phyloP scores from a whole-genome alignment of 768 basidiomycete species.

The Roridomyces roridus region DNA sequence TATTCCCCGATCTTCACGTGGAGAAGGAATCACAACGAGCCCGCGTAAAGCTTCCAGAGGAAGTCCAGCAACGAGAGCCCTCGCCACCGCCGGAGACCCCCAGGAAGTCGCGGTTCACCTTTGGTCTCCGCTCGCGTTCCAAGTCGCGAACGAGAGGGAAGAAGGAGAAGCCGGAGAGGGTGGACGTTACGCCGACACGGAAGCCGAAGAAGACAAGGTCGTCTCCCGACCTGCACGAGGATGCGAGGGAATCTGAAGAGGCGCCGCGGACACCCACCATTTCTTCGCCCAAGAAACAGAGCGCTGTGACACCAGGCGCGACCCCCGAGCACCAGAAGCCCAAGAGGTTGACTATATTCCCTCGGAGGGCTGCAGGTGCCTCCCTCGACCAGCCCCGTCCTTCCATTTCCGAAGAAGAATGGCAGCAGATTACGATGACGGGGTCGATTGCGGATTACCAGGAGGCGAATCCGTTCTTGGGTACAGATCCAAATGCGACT shows the following conservation, averaged over 20 bases:
- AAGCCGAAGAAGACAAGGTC: slow-evolving; percentile 25
- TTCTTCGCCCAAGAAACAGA: slow-evolving; percentile 10
- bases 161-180: not conserved
- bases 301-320: not conserved
- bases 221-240: slow-evolving; percentile 21
- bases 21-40: slow-evolving; percentile 11
- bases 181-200: slow-evolving; percentile 3
- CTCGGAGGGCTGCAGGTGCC: slow-evolving; percentile 3
- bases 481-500: slow-evolving; percentile 1
- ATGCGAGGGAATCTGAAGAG: not conserved
- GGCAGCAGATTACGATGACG: slow-evolving; percentile 27
- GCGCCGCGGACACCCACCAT: not conserved
- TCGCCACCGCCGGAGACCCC: slow-evolving; percentile 17
- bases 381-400: slow-evolving; percentile 15
- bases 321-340: slow-evolving; percentile 10
- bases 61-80: not conserved
- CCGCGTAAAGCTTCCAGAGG: slow-evolving; percentile 20
- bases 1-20: slow-evolving; percentile 21
- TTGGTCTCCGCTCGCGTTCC: not conserved
- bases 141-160: slow-evolving; percentile 10
- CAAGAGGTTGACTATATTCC: slow-evolving; percentile 16
- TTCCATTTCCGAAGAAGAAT: slow-evolving; percentile 25
- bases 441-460: slow-evolving; percentile 24
- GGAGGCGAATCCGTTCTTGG: slow-evolving; percentile 17
- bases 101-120: slow-evolving; percentile 1